Evolutionary conservation across 805 yeast species (phyloP).

Genomic region (Candida ovalis): DNA sequence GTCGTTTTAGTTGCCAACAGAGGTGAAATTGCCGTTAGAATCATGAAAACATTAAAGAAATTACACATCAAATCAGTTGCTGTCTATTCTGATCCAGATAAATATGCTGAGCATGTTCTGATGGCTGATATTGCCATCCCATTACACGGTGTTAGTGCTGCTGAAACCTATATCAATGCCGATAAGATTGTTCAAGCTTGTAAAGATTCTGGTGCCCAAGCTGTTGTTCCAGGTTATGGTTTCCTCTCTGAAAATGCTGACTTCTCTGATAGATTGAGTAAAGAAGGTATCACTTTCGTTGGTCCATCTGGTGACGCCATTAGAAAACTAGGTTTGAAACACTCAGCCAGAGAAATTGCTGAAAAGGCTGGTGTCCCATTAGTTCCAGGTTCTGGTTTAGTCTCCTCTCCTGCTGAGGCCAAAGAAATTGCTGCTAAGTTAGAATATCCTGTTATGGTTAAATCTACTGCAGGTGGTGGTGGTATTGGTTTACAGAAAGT

Average conservation of each 20-base stretch:
- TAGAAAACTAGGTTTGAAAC: slow-evolving; percentile 87
- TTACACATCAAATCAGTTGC: slow-evolving; percentile 78
- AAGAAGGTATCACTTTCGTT: slow-evolving; percentile 83
- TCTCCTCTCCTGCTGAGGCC: slow-evolving; percentile 71
- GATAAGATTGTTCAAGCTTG: slow-evolving; percentile 88
- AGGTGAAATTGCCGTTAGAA: slow-evolving; percentile 96
- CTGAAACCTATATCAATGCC: slow-evolving; percentile 83
- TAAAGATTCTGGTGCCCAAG: slow-evolving; percentile 78
- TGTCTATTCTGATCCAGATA: slow-evolving; percentile 86
- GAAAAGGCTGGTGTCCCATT: slow-evolving; percentile 88
- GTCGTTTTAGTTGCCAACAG: slow-evolving; percentile 93
- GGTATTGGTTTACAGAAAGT: slow-evolving; percentile 97
- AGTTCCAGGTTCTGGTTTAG: slow-evolving; percentile 94
- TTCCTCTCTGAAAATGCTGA: slow-evolving; percentile 95
- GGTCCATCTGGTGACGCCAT: slow-evolving; percentile 98
- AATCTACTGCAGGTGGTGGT: slow-evolving; percentile 99
- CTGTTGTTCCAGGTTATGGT: slow-evolving; percentile 98
- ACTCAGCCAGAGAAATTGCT: slow-evolving; percentile 95
- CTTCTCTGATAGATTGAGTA: slow-evolving; percentile 81
- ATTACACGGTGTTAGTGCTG: slow-evolving; percentile 77
- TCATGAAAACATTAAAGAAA: slow-evolving; percentile 82
- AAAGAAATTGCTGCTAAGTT: slow-evolving; percentile 65
- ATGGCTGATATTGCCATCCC: slow-evolving; percentile 81
- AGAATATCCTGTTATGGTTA: slow-evolving; percentile 91
- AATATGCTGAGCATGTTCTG: slow-evolving; percentile 81